Evolutionary conservation across 371 early-diverging fungal genomes (phyloP).

Genomic region (Mucor velutinosus): DNA sequence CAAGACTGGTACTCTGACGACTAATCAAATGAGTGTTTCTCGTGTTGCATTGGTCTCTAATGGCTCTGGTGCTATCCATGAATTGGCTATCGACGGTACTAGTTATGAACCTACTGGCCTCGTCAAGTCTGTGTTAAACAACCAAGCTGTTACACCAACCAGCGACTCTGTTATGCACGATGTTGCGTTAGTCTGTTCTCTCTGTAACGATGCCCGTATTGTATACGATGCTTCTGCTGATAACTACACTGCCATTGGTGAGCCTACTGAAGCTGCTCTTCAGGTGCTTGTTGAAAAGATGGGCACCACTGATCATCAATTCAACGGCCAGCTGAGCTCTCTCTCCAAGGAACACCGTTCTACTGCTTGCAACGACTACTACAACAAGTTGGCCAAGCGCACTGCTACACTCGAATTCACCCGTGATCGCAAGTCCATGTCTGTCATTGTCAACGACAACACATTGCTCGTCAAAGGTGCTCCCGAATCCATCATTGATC

Average conservation of each 20-base stretch:
- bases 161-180: slow-evolving; percentile 50
- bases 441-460: slow-evolving; percentile 67
- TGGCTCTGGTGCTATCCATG: slow-evolving; percentile 53
- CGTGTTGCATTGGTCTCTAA: slow-evolving; percentile 36
- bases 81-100: slow-evolving; percentile 78
- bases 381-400: slow-evolving; percentile 56
- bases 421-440: slow-evolving; percentile 96
- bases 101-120: slow-evolving; percentile 87
- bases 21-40: slow-evolving; percentile 94
- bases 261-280: slow-evolving; percentile 99
- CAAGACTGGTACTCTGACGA: slow-evolving; percentile 99
- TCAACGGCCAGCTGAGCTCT: slow-evolving; percentile 61
- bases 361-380: slow-evolving; percentile 65
- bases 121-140: slow-evolving; percentile 28
- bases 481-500: slow-evolving; percentile 91
- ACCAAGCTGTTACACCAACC: not conserved
- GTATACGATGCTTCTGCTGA: slow-evolving; percentile 70
- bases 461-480: slow-evolving; percentile 90
- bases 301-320: slow-evolving; percentile 67
- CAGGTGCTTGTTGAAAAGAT: slow-evolving; percentile 93
- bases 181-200: slow-evolving; percentile 78
- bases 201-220: slow-evolving; percentile 92
- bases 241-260: slow-evolving; percentile 79
- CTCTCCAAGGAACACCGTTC: slow-evolving; percentile 61
- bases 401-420: slow-evolving; percentile 89